Base-by-base conservation (phyloP, 169 alveolate species). In the Plasmodium gaboni region DNA sequence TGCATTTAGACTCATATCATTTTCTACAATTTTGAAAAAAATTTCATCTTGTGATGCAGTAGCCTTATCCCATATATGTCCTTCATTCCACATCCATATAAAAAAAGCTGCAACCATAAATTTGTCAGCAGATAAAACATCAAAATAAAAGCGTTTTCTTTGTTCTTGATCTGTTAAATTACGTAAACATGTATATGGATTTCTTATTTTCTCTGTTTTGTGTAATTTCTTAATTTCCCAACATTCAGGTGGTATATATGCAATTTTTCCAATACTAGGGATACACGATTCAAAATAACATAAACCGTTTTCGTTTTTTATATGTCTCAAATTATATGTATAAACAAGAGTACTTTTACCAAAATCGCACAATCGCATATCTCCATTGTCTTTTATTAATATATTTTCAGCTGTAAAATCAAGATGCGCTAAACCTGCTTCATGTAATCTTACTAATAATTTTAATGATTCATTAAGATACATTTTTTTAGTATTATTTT, bases 231-330 rank as follows among this genome's bases (percentile, higher is more conserved):
- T 74, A 3, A 92, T 92, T 42, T 74, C 57, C 96, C 96, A 94
- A 74, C 96, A 92, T 61, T 94, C 96, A 8, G 96, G 96, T 1
- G 96, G 96, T 96, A 94, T 94, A 53, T 94, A 94, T 6, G 96
- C 95, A 7, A 95, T 95, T 72, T 94, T 94, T 5, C 94, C 96
- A 22, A 94, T 93, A 32, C 96, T 94, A 10, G 96, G 96, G 22
- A 93, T 96, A 80, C 96, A 94, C 61, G 95, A 91, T 15, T 89
- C 90, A 73, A 92, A 92, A 22, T 80, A 88, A 80, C 70, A 88
- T 48, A 87, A 80, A 19, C 92, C 85, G 17, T 80, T 89, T 17
- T 73, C 60, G 53, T 92, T 88, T 67, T 88, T 91, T 26, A 89
- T 63, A 28, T 92, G 93, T 9, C 93, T 88, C 32, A 92, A 92